phyloP scores from a whole-genome alignment of 1,139 yeast genomes.

The Saccharomyces hybrid region DNA sequence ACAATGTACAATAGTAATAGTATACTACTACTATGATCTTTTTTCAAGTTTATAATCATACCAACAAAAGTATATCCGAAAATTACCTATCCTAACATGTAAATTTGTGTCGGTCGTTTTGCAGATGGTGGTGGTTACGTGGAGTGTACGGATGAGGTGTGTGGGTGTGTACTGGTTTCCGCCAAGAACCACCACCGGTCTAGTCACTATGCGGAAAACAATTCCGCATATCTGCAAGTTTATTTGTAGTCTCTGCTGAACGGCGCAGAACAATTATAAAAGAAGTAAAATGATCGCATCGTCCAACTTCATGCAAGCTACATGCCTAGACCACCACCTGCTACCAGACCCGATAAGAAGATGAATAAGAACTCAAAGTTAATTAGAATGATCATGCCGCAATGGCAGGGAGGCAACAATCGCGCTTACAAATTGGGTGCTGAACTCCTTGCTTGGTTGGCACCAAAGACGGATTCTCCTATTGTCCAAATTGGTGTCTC shows the following conservation, averaged over 20 bases:
- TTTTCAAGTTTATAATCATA: neutral
- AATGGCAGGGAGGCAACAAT: constrained; percentile 4
- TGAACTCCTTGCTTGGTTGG: constrained; percentile 1
- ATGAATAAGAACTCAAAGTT: neutral
- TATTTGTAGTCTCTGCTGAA: neutral
- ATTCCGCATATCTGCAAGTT: neutral
- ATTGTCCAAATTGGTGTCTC: neutral
- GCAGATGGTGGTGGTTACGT: neutral
- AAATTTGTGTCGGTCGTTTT: neutral
- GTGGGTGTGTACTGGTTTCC: neutral
- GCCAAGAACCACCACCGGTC: neutral
- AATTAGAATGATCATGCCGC: constrained; percentile 2
- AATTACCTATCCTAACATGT: neutral
- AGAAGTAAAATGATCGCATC: neutral
- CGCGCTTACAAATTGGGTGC: constrained; percentile 1
- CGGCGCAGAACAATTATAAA: neutral
- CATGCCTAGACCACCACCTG: neutral
- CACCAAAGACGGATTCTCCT: constrained; percentile 2
- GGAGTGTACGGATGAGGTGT: neutral
- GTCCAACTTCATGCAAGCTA: neutral
- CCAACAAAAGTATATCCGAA: neutral
- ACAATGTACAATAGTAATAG: neutral
- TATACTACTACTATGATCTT: neutral
- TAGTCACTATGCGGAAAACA: neutral
- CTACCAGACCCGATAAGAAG: neutral